Percentiles rank a stretch among this genome's conserved stretches.
phyloP scores from a whole-genome alignment of 805 yeast genomes.

The Schwanniomyces vanrijiae region DNA sequence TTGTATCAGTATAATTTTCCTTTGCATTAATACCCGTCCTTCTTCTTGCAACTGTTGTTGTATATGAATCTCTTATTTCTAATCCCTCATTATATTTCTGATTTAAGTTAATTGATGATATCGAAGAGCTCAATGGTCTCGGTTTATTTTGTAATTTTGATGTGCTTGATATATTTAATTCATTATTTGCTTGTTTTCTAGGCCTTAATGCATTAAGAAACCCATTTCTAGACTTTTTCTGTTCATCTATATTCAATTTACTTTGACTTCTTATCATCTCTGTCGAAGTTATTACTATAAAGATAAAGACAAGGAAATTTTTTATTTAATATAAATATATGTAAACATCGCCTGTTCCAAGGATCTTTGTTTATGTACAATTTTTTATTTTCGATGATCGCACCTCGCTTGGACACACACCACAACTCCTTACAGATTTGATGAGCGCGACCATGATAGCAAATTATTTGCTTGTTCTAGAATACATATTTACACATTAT shows the following conservation, averaged over 20 bases:
- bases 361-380: conserved; percentile 1
- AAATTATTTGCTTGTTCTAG: background rate
- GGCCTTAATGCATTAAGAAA: conserved; percentile 15
- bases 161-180: conserved; percentile 1
- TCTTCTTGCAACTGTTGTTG: conserved; percentile 8
- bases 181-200: conserved; percentile 9
- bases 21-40: conserved; percentile 10
- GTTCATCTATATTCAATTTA: conserved; percentile 21
- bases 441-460: background rate
- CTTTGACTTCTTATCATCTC: conserved; percentile 28
- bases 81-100: conserved; percentile 5
- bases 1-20: conserved; percentile 10
- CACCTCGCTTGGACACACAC: background rate
- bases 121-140: conserved; percentile 10
- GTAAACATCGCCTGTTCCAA: background rate
- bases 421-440: background rate
- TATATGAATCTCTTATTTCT: conserved; percentile 4
- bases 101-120: conserved; percentile 9
- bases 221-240: conserved; percentile 10
- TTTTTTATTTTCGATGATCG: background rate
- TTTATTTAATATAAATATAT: background rate
- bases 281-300: background rate
- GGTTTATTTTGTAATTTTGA: conserved; percentile 3
- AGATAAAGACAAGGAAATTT: background rate
- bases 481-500: background rate